These are phyloP conservation scores for Podospora sp. DNA, from an alignment of 495 filamentous ascomycete genomes.

Conservation along the genomic window DNA sequence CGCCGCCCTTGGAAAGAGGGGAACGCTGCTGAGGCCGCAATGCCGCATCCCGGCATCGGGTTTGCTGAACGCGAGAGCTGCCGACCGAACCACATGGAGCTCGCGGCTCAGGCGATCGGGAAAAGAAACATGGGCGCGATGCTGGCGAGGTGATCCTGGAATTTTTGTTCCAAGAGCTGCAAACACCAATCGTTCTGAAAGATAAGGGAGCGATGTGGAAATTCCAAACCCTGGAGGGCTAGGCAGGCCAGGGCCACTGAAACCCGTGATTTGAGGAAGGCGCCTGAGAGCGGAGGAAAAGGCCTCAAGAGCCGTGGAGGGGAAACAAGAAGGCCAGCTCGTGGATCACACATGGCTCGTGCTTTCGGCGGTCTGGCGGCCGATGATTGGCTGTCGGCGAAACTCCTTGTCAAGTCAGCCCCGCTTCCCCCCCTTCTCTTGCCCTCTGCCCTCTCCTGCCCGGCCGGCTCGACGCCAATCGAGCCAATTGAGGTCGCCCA, in stretches of 20 bases:
- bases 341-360: constrained; percentile 25
- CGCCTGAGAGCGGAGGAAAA: constrained; percentile 10
- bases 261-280: constrained; percentile 12
- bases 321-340: constrained; percentile 14
- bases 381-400: constrained; percentile 29
- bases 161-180: not conserved
- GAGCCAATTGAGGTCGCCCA: constrained; percentile 28
- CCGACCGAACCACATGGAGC: not conserved
- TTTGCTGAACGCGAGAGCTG: not conserved
- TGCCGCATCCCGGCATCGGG: constrained; percentile 14
- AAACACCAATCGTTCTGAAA: not conserved
- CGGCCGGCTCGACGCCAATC: constrained; percentile 1
- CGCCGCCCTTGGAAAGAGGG: not conserved
- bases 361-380: constrained; percentile 23
- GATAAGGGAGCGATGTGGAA: not conserved
- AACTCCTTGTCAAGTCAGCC: constrained; percentile 25
- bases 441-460: constrained; percentile 11
- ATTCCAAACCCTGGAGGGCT: constrained; percentile 3
- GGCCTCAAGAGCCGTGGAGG: constrained; percentile 9
- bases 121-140: not conserved
- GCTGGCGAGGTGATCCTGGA: not conserved
- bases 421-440: constrained; percentile 24
- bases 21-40: constrained; percentile 18
- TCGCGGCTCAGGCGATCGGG: not conserved
- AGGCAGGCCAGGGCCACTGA: constrained; percentile 4